Evolutionary conservation across 164 flowering plant species (phyloP).

Genomic region (Buxus sempervirens): DNA sequence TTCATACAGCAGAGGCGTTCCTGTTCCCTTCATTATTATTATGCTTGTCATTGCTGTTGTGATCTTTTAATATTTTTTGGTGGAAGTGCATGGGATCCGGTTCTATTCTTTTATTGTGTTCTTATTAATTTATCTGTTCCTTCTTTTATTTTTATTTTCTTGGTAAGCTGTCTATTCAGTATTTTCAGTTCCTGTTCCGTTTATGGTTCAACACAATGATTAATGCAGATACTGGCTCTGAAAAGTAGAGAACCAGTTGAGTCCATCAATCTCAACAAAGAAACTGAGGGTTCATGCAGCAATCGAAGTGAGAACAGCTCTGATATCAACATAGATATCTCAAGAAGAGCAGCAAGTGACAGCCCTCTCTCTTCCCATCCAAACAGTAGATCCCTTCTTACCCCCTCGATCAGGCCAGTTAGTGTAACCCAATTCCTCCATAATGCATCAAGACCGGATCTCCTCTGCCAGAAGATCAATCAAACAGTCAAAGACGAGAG

Average conservation of each 20-base stretch:
- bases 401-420: constrained; percentile 38
- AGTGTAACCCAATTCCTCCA: constrained; percentile 54
- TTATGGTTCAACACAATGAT: constrained; percentile 3
- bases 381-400: constrained; percentile 32
- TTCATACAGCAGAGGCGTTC: too few relatives aligned
- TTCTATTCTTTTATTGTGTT: background rate
- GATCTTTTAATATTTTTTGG: background rate
- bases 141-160: too few relatives aligned
- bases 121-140: too few relatives aligned
- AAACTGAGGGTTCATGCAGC: constrained; percentile 90
- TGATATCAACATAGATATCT: constrained; percentile 66
- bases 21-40: too few relatives aligned
- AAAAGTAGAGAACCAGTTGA: constrained; percentile 75
- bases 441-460: constrained; percentile 36
- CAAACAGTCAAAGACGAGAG: constrained; percentile 68
- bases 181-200: background rate
- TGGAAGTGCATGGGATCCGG: background rate
- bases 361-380: constrained; percentile 48
- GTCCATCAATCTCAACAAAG: constrained; percentile 89
- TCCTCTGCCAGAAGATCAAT: constrained; percentile 35
- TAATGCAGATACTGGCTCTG: constrained; percentile 67
- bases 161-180: background rate
- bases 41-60: too few relatives aligned
- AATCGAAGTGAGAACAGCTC: constrained; percentile 93
- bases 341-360: constrained; percentile 65